A percentile compares a stretch with the other conserved stretches of the same genome.
phyloP scores from a whole-genome alignment of 2,329 filamentous ascomycete species.

The Drechslerella stenobrocha region DNA sequence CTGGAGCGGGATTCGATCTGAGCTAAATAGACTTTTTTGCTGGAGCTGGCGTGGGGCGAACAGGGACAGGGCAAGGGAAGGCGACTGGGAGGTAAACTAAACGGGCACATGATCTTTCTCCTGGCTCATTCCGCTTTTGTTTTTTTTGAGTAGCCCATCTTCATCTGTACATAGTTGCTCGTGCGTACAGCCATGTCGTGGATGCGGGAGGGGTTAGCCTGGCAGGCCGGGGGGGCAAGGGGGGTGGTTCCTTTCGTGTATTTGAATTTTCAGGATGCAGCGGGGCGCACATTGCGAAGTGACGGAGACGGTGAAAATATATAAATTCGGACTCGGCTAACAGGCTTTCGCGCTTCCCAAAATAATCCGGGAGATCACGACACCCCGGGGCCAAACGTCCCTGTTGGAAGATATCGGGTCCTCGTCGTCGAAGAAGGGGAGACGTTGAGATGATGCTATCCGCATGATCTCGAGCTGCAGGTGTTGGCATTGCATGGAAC shows the following conservation, averaged over 20 bases:
- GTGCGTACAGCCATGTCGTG: slow-evolving; percentile 3
- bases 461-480: slow-evolving; percentile 11
- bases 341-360: too few relatives aligned
- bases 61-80: background rate
- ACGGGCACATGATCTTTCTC: background rate
- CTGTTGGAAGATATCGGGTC: background rate
- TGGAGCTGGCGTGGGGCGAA: slow-evolving; percentile 1
- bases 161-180: slow-evolving; percentile 7
- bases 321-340: too few relatives aligned
- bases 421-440: background rate
- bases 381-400: background rate
- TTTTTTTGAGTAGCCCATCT: background rate
- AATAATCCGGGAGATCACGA: background rate
- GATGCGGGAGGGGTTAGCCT: slow-evolving; percentile 1
- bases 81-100: background rate
- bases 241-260: background rate
- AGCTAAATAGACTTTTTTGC: slow-evolving; percentile 58
- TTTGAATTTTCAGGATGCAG: slow-evolving; percentile 6
- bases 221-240: background rate
- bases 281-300: slow-evolving; percentile 2
- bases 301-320: background rate
- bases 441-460: slow-evolving; percentile 1
- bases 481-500: slow-evolving; percentile 45
- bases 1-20: slow-evolving; percentile 89
- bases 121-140: slow-evolving; percentile 1